A percentile compares a stretch with the other conserved stretches of the same genome.
Conservation (phyloP, 75 land plant species). For the Selaginella moellendorffii region DNA sequence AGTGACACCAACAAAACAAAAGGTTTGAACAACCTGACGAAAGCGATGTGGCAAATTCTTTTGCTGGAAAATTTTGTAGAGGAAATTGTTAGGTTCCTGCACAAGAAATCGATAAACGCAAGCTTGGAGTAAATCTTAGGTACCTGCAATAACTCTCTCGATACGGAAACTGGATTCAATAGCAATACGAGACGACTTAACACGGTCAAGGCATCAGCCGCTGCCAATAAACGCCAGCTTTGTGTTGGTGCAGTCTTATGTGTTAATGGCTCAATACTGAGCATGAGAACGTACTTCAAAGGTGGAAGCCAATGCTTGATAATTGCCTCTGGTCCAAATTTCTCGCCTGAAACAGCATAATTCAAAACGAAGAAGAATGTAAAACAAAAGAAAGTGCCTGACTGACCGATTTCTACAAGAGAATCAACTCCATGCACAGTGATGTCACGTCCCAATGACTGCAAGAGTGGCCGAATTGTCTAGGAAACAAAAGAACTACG, state of each 20-base stretch:
- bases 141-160: slow-evolving; percentile 69
- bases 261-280: slow-evolving; percentile 26
- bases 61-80: slow-evolving; percentile 44
- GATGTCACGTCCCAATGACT: slow-evolving; percentile 69
- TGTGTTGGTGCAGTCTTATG: slow-evolving; percentile 55
- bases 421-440: slow-evolving; percentile 52
- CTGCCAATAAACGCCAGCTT: slow-evolving; percentile 59
- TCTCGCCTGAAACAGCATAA: background rate
- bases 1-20: slow-evolving; percentile 4
- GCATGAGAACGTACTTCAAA: slow-evolving; percentile 32
- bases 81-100: slow-evolving; percentile 45
- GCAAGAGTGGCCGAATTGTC: slow-evolving; percentile 71
- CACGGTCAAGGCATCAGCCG: slow-evolving; percentile 44
- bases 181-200: slow-evolving; percentile 42
- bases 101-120: slow-evolving; percentile 12
- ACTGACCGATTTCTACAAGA: slow-evolving; percentile 67
- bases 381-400: too few relatives aligned
- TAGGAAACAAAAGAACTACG: slow-evolving; percentile 17
- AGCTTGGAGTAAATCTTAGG: background rate
- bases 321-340: slow-evolving; percentile 46
- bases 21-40: slow-evolving; percentile 38
- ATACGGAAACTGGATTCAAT: slow-evolving; percentile 38
- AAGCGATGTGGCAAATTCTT: slow-evolving; percentile 30
- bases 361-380: too few relatives aligned
- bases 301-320: slow-evolving; percentile 54